Evolutionary conservation across 495 filamentous ascomycete species (phyloP), one percentile per base, ranked within the genome.

Genomic region (Cercophora newfieldiana): DNA sequence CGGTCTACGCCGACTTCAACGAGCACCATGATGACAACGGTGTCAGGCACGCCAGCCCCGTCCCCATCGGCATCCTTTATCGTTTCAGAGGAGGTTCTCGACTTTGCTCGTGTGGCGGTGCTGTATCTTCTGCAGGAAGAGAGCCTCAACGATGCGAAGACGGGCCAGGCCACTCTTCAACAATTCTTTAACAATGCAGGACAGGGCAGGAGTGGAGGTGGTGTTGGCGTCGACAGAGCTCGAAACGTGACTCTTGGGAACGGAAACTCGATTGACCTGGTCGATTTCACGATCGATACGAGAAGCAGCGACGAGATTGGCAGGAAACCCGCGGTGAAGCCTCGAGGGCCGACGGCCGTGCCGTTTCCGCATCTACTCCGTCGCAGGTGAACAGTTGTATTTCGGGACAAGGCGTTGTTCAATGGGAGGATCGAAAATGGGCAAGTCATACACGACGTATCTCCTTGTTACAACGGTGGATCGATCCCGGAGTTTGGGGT

Each of bases 41-140:
- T 72, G 58, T 60, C 65, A 58, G 68, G 65, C 61, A 64, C 73
- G 37, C 29, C 72, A 33, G 64, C 65, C 25, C 66, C 81, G 21
- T 74, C 72, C 0, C 29, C 67, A 19, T 67, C 68, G 14, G 31
- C 66, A 19, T 68, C 67, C 14, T 82, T 84, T 29, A 68, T 55
- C 2, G 73, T 79, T 22, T 82, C 78, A 0, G 74, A 86, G 18
- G 80, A 85, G 24, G 78, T 82, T 2, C 73, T 89, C 1, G 89
- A 92, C 72, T 91, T 92, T 77, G 85, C 88, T 3, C 84, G 89
- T 7, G 79, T 89, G 10, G 81, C 80, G 0, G 82, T 92, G 6
- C 76, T 92, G 50, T 88, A 78, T 66, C 75, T 91, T 33, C 78
- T 91, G 7, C 88, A 90, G 60, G 76, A 86, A 61, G 78, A 83